Evolutionary conservation across 2,329 filamentous ascomycete genomes (phyloP), one percentile per base, ranked within the genome.

Genomic region (Fusarium solani-melongenae): DNA sequence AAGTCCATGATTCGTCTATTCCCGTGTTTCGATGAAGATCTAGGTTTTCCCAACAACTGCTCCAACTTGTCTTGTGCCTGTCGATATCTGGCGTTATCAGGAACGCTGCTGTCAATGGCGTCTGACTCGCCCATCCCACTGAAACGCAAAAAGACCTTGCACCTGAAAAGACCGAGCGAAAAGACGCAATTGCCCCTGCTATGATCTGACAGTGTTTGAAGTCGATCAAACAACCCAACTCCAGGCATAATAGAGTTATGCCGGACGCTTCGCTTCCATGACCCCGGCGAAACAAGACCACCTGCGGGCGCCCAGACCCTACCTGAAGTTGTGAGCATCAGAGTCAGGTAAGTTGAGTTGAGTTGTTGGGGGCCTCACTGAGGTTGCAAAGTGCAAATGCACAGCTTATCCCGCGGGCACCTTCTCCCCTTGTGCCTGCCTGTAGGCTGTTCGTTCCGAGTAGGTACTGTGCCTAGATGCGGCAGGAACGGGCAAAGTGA

Each of bases 1-100:
- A 46, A n/a, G 38, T 29, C 29, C 38, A 60, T 29, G 38, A 38
- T 60, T 46, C 57, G 38, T 60, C 57, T 60, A 60, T 60, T 46
- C n/a, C 57, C 57, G 36, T 44, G 20, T 17, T 33, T 33, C 27
- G 34, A 60, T 60, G 57, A 60, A 22, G 36, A 33, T 44, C 38
- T 31, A 60, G 41, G 38, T 44, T 60, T 57, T 38, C 33, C 20
- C 51, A 55, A 55, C 46, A 51, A 55, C 29, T 55, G 51, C 29
- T 55, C 15, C 8, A 31, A 14, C 29, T 55, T 22, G 51, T 51
- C 46, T 51, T 31, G 46, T 51, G 46, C 17, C 46, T 51, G 24
- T 31, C 46, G 46, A 51, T 51, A 51, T 51, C 46, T 31, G 15
- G 46, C 11, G 24, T 51, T 29, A 51, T 51, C 46, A 51, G 27